phyloP scores from a whole-genome alignment of 202 grass and related monocot species.

The Panicum hallii region DNA sequence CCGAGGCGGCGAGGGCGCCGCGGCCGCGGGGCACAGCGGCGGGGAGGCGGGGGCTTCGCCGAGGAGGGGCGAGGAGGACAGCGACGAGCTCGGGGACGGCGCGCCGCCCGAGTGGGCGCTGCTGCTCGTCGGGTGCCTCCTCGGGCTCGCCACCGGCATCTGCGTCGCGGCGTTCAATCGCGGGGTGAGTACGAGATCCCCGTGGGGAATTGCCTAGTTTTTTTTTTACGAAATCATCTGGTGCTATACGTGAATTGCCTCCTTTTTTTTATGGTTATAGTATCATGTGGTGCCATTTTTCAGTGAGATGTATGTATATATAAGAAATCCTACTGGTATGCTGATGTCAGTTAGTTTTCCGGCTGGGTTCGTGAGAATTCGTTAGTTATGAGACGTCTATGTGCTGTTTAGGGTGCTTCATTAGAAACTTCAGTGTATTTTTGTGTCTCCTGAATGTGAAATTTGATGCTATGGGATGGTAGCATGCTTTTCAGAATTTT shows the following conservation, averaged over 20 bases:
- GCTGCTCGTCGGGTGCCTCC: slow-evolving; percentile 93
- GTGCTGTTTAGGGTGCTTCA: neutral
- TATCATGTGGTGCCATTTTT: neutral
- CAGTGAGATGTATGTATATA: slow-evolving; percentile 9
- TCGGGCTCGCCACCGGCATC: slow-evolving; percentile 88
- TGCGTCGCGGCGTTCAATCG: slow-evolving; percentile 94
- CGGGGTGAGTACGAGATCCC: slow-evolving; percentile 71
- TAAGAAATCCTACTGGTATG: neutral
- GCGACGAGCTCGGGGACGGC: slow-evolving; percentile 79
- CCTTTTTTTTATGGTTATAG: neutral
- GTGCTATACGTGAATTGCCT: neutral
- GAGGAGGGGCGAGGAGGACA: slow-evolving; percentile 45
- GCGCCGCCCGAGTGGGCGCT: slow-evolving; percentile 98
- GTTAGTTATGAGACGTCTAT: slow-evolving; percentile 1
- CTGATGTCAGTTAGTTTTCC: neutral
- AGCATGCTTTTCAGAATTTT: neutral
- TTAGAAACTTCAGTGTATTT: neutral
- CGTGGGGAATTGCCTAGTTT: slow-evolving; percentile 9
- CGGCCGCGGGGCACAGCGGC: slow-evolving; percentile 14
- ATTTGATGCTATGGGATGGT: neutral
- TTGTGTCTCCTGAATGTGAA: neutral
- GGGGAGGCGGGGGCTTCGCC: slow-evolving; percentile 38
- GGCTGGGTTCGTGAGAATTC: neutral
- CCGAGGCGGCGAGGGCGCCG: slow-evolving; percentile 30
- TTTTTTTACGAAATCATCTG: neutral